Evolutionary conservation across 1,139 yeast species (phyloP).

Genomic region (Sugiyamaella xylanicola): DNA sequence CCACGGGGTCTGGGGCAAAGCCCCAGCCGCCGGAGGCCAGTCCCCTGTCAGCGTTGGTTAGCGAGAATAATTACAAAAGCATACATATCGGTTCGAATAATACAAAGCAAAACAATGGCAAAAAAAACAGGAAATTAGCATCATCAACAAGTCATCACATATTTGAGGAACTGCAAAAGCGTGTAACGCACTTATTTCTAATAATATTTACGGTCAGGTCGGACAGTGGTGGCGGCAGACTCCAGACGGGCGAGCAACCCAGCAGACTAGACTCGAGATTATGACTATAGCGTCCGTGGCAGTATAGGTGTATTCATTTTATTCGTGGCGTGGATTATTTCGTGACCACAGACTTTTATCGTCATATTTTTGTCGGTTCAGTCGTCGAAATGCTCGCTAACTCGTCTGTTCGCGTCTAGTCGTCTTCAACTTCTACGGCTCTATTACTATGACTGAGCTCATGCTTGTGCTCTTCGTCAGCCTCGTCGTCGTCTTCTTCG

Average conservation of each 20-base stretch:
- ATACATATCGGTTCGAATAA: constrained; percentile 17
- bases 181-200: constrained; percentile 6
- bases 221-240: background rate
- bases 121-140: background rate
- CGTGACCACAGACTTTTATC: background rate
- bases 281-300: no score
- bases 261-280: no score
- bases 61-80: constrained; percentile 15
- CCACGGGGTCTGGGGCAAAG: background rate
- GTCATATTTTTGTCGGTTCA: no score
- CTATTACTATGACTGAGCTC: background rate
- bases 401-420: no score
- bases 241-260: no score
- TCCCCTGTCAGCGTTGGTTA: no score
- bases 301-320: no score
- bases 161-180: background rate
- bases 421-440: constrained; percentile 14
- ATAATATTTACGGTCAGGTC: constrained; percentile 1
- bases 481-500: constrained; percentile 25
- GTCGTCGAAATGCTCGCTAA: no score
- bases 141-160: constrained; percentile 3
- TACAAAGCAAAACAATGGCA: constrained; percentile 10
- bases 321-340: no score
- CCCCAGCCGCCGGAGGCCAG: background rate
- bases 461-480: constrained; percentile 22